Evolutionary conservation across 495 filamentous ascomycete species (phyloP), one percentile per base, ranked within the genome.

Genomic region (Aspergillus asperescens): DNA sequence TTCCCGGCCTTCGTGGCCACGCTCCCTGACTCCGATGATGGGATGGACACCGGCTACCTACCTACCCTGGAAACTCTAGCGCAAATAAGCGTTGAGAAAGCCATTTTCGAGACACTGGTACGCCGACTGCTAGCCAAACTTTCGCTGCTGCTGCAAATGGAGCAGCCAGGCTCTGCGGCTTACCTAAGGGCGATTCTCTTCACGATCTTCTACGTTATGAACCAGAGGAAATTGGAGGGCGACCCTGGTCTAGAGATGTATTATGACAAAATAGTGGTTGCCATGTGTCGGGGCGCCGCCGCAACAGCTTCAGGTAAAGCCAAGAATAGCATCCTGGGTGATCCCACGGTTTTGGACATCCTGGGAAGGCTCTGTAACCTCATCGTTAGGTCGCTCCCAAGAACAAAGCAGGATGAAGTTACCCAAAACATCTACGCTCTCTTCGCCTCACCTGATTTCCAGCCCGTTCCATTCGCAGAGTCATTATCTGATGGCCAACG

Each of bases 1-100:
- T 83, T 89, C 65, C 86, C 86, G 12, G 81, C 81, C 8, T 88
- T 89, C 59, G 80, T 88, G 70, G 85, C 85, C 1, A 77, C 79
- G 23, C 69, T 89, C 1, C 86, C 86, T 4, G 84, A 87, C 40
- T 66, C 68, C 19, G 78, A 78, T 44, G 66, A 75, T 22, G 69
- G 71, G 8, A 60, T 61, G 0, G 69, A 67, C 24, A 57, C 60
- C 16, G 55, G 60, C 3, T 87, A 86, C 58, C 42, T 79, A n/a
- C 62, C 77, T 4, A 83, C 81, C 0, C 66, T 89, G 13, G 86
- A 88, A 59, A 81, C 71, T 1, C 73, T 89, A 41, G 86, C 86
- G 4, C 80, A 87, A 52, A 78, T 89, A 7, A 82, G 81, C 46
- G 70, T 76, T 13, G 85, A 87, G 54, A 73, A 74, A 45, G 74